phyloP scores from a whole-genome alignment of 306 rosid species.

The Cucurbita moschata region DNA sequence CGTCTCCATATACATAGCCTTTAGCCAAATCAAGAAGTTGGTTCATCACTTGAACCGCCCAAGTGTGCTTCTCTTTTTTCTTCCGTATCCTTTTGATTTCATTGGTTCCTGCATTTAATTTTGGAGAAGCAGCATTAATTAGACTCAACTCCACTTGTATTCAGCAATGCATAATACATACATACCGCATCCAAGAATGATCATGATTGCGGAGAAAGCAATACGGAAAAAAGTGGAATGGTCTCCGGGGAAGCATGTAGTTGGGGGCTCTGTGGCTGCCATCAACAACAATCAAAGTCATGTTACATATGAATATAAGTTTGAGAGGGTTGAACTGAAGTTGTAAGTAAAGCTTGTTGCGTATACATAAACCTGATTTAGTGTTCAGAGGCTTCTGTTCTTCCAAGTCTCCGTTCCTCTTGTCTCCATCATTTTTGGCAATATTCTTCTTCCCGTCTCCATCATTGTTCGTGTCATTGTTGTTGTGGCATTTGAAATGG shows the following conservation, averaged over 20 bases:
- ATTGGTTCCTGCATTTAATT: not conserved
- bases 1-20: not conserved
- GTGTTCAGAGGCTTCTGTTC: not conserved
- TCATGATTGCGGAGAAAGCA: slow-evolving; percentile 3
- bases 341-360: too few species aligned
- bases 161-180: not conserved
- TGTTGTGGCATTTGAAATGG: not conserved
- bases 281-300: not conserved
- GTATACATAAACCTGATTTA: too few species aligned
- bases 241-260: not conserved
- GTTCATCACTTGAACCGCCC: slow-evolving; percentile 32
- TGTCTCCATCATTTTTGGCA: not conserved
- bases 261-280: not conserved
- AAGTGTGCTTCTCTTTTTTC: slow-evolving; percentile 21
- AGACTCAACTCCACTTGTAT: too few species aligned
- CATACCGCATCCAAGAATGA: slow-evolving; percentile 13
- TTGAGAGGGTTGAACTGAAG: not conserved
- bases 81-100: slow-evolving; percentile 3
- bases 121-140: too few species aligned
- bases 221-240: not conserved
- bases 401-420: not conserved
- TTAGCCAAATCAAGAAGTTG: not conserved
- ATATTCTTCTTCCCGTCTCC: not conserved
- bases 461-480: not conserved
- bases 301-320: not conserved